These are phyloP conservation scores for Aspergillus hortae DNA, from an alignment of 2,329 filamentous ascomycete species.

Conservation along the genomic window DNA sequence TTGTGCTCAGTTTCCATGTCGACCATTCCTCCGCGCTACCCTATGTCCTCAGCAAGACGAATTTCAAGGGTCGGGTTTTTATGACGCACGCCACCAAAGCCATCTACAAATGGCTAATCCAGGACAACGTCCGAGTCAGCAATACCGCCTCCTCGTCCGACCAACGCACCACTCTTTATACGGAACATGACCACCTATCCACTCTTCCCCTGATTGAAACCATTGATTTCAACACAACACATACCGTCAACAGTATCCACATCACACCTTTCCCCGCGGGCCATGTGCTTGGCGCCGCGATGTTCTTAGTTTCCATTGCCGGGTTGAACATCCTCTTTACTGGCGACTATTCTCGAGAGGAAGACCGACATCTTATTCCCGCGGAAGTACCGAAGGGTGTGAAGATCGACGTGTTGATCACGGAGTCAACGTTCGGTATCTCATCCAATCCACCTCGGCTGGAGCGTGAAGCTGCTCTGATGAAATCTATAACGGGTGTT, in stretches of 20 bases:
- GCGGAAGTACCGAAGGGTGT: conserved; percentile 84
- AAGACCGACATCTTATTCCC: conserved; percentile 91
- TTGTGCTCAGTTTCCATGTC: conserved; percentile 78
- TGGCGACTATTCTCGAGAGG: conserved; percentile 93
- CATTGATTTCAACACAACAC: conserved; percentile 96
- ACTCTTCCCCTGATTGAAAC: conserved; percentile 94
- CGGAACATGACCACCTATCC: conserved; percentile 88
- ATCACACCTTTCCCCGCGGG: conserved; percentile 97
- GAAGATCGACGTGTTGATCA: conserved; percentile 94
- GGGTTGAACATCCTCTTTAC: conserved; percentile 97
- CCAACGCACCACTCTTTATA: conserved; percentile 71
- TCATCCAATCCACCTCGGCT: conserved; percentile 87
- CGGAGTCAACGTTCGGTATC: conserved; percentile 95
- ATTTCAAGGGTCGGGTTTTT: conserved; percentile 93
- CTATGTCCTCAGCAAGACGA: conserved; percentile 96
- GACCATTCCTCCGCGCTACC: conserved; percentile 98
- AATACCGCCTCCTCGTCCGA: conserved; percentile 63
- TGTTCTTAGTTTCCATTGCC: conserved; percentile 97
- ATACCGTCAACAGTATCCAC: conserved; percentile 92
- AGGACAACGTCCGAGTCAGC: conserved; percentile 89
- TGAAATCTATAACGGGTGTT: conserved; percentile 91
- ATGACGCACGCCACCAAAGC: conserved; percentile 99
- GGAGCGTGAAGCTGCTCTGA: conserved; percentile 86
- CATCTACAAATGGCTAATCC: conserved; percentile 99
- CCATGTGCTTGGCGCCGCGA: conserved; percentile 95